Percentiles rank a stretch among this genome's conserved stretches.
Evolutionary conservation across 2,329 filamentous ascomycete genomes (phyloP).

Genomic region (Didymella sp.): DNA sequence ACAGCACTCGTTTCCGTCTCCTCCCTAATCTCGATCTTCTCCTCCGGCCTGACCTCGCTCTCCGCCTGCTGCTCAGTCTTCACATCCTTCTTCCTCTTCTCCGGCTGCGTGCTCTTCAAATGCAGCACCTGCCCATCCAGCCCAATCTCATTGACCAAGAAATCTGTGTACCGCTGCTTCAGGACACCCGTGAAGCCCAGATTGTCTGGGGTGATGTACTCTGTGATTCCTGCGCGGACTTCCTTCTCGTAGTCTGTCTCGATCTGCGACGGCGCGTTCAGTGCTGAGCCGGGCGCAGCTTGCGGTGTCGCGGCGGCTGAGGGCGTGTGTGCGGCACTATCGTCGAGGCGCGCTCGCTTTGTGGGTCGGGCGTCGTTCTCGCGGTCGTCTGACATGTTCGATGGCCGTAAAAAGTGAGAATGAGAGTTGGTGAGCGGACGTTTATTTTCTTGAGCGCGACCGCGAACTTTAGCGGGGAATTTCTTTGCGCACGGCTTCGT

Average conservation of each 20-base stretch:
- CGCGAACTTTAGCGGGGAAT: conserved; percentile 32
- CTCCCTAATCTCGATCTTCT: conserved; percentile 30
- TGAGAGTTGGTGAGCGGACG: background rate
- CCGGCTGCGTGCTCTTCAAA: conserved; percentile 59
- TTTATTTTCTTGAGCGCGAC: conserved; percentile 12
- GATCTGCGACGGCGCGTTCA: conserved; percentile 20
- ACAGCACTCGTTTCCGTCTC: conserved; percentile 23
- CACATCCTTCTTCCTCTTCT: conserved; percentile 24
- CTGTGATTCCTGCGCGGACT: conserved; percentile 64
- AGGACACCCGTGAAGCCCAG: conserved; percentile 68
- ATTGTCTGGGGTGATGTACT: conserved; percentile 65
- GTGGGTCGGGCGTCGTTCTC: conserved; percentile 34
- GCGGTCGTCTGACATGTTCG: conserved; percentile 25
- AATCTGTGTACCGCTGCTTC: conserved; percentile 86
- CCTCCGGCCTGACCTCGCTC: conserved; percentile 20
- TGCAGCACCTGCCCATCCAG: conserved; percentile 79
- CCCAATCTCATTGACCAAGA: conserved; percentile 87
- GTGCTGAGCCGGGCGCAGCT: conserved; percentile 21
- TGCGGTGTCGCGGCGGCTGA: conserved; percentile 21
- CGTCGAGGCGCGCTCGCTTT: conserved; percentile 46
- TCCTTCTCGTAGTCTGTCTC: conserved; percentile 51
- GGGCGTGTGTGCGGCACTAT: conserved; percentile 20
- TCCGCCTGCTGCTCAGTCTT: background rate
- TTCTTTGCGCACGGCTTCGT: conserved; percentile 29
- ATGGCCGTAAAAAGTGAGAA: background rate